Base-by-base conservation (phyloP, 805 yeast species). In the Hyphopichia homilentoma region DNA sequence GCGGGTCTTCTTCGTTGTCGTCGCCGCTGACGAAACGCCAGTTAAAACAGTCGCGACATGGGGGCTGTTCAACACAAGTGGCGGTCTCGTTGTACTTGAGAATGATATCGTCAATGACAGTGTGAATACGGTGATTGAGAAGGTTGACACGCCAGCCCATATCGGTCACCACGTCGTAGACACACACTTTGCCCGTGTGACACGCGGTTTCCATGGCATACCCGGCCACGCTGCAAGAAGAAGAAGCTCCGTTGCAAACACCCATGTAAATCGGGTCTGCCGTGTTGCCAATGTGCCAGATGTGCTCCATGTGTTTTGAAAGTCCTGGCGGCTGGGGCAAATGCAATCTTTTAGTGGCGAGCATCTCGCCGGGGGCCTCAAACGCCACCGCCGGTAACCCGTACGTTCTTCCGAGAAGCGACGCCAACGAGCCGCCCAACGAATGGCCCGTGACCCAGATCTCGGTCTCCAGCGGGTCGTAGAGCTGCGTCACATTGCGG, bases 231-330 rank as follows among this genome's bases (percentile, higher is more conserved):
- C 90, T 80, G 57, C 98, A 93, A 2, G 89, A 60, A 0, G 94
- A 81, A 4, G 90, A 78, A 1, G 93, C 94, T 7, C 98, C 98
- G 50, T 84, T 88, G 55, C 98, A 93, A 6, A 87, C 89, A 0
- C 98, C 98, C 90, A 89, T 83, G 50, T 71, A 93, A 2, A 93
- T 85, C 1, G 98, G 98, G 54, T 93, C 98, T 0, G 96, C 97
- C 2, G 93, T 93, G 54, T 93, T 90, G 3, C 98, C 98, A 52
- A 93, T 65, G 54, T 93, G 97, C 94, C 95, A 93, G 7, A 93
- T 75, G 42, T 85, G 81, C 48, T 89, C 97, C 59, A 77, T 63
- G 47, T 80, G 75, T 6, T 65, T 59, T 0, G 96, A 89, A 9
- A 85, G 54, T 1, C 96, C 96, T 1, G 98, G 98, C 2, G 97